Percentiles rank a stretch among this genome's conserved stretches.
phyloP scores from a whole-genome alignment of 495 filamentous ascomycete species.

The Astrothelium macrocarpum region DNA sequence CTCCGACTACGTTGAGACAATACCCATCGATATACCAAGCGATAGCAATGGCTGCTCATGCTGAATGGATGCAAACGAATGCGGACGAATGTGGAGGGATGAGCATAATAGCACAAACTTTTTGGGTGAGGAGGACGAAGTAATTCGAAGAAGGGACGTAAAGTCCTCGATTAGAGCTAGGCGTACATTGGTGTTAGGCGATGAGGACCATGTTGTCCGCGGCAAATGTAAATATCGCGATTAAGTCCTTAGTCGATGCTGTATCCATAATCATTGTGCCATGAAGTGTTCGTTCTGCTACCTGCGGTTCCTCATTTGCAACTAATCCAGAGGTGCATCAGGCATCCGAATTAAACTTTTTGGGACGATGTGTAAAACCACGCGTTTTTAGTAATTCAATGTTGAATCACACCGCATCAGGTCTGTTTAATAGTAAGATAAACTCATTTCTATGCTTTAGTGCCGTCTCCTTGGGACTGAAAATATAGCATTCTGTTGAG shows the following conservation, averaged over 20 bases:
- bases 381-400: too few relatives aligned
- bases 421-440: too few relatives aligned
- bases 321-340: too few relatives aligned
- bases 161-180: background rate
- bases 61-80: slow-evolving; percentile 32
- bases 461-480: too few relatives aligned
- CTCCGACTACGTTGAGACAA: slow-evolving; percentile 91
- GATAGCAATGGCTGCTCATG: slow-evolving; percentile 88
- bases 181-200: background rate
- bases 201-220: background rate
- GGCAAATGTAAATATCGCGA: background rate
- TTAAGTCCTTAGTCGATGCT: background rate
- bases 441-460: too few relatives aligned
- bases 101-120: background rate
- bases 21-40: slow-evolving; percentile 90
- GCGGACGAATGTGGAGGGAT: background rate
- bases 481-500: too few relatives aligned
- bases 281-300: too few relatives aligned
- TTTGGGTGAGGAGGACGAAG: background rate
- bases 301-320: too few relatives aligned
- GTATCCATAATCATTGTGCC: too few relatives aligned
- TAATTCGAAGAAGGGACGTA: background rate
- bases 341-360: too few relatives aligned
- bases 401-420: too few relatives aligned
- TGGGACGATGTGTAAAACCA: too few relatives aligned